A percentile compares a stretch with the other conserved stretches of the same genome.
phyloP scores from a whole-genome alignment of 768 basidiomycete species.

The Lactarius indigo region DNA sequence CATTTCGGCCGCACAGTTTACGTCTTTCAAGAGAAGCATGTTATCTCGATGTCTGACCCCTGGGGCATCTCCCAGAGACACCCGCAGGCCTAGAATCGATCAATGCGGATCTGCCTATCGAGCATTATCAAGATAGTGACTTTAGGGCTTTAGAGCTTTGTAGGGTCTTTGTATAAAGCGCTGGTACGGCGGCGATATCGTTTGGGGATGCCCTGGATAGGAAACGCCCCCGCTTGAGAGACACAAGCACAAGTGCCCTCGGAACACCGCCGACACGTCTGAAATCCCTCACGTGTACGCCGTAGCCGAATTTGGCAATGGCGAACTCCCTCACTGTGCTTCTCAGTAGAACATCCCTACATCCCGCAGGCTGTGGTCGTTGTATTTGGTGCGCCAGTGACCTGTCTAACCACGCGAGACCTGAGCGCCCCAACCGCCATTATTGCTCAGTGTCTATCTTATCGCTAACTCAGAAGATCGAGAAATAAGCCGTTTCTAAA shows the following conservation, averaged over 20 bases:
- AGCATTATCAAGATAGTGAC: neutral
- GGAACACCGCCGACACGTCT: neutral
- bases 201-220: neutral
- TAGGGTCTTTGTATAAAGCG: neutral
- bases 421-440: constrained; percentile 5
- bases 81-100: neutral
- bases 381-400: neutral
- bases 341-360: neutral
- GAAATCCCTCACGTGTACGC: neutral
- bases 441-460: constrained; percentile 2
- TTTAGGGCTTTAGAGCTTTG: neutral
- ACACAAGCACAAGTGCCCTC: neutral
- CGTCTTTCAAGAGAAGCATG: neutral
- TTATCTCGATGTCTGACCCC: constrained; percentile 9
- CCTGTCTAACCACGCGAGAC: neutral
- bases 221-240: neutral
- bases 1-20: neutral
- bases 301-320: neutral
- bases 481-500: neutral
- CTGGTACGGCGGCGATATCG: neutral
- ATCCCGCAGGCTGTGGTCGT: neutral
- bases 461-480: neutral
- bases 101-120: neutral
- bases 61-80: neutral
- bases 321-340: neutral